These are phyloP conservation scores for Epichloe sp. DNA, from an alignment of 2,329 filamentous ascomycete species.

Conservation along the genomic window DNA sequence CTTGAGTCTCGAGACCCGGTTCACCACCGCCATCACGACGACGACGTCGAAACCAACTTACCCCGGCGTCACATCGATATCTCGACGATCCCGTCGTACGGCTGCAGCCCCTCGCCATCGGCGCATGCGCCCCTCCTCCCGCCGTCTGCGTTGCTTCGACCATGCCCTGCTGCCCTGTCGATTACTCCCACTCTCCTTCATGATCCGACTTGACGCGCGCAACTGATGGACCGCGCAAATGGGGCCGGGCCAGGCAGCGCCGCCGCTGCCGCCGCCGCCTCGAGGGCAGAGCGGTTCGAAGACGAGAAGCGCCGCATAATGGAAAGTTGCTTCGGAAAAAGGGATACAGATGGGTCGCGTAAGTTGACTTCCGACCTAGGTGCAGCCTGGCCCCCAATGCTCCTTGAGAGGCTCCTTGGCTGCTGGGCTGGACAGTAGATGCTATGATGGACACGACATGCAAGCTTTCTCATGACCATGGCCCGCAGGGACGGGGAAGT, in stretches of 20 bases:
- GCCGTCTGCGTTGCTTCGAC: slow-evolving; percentile 2
- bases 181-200: slow-evolving; percentile 7
- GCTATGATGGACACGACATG: neutral
- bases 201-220: slow-evolving; percentile 7
- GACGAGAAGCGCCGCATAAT: slow-evolving; percentile 93
- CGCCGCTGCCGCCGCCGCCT: slow-evolving; percentile 21
- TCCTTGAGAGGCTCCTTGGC: neutral
- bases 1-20: neutral
- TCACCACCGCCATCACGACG: neutral
- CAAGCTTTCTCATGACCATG: neutral
- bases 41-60: neutral
- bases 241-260: slow-evolving; percentile 22
- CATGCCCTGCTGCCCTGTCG: slow-evolving; percentile 6
- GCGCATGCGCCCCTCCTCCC: slow-evolving; percentile 1
- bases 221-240: slow-evolving; percentile 27
- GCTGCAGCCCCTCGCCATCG: neutral
- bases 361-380: slow-evolving; percentile 25
- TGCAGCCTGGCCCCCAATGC: neutral
- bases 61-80: neutral
- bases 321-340: slow-evolving; percentile 88
- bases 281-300: slow-evolving; percentile 73
- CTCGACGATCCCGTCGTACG: slow-evolving; percentile 23
- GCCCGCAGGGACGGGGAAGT: no score
- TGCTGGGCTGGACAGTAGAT: neutral
- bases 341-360: slow-evolving; percentile 77